Evolutionary conservation across 2,329 filamentous ascomycete genomes (phyloP).

Genomic region (Colletotrichum sp.): DNA sequence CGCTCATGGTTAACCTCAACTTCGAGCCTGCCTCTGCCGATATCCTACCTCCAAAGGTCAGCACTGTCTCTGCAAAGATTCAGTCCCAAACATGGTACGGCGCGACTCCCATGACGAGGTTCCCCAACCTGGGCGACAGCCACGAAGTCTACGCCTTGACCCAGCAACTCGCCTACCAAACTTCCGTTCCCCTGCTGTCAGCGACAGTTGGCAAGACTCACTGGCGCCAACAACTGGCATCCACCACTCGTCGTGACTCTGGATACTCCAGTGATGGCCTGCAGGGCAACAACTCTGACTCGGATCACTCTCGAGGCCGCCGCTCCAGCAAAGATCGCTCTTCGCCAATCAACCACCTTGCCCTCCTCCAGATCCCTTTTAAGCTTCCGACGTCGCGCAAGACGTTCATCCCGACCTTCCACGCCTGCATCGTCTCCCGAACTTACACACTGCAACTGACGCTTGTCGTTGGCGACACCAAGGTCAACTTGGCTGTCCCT

Average conservation of each 20-base stretch:
- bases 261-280: slow-evolving; percentile 54
- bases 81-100: slow-evolving; percentile 58
- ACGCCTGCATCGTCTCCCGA: slow-evolving; percentile 61
- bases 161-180: slow-evolving; percentile 50
- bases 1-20: slow-evolving; percentile 47
- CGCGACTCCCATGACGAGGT: slow-evolving; percentile 44
- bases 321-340: slow-evolving; percentile 15
- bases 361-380: slow-evolving; percentile 53
- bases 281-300: slow-evolving; percentile 38
- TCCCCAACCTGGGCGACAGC: slow-evolving; percentile 57
- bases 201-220: slow-evolving; percentile 35
- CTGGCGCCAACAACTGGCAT: slow-evolving; percentile 45
- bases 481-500: slow-evolving; percentile 51
- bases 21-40: slow-evolving; percentile 52
- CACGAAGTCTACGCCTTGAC: slow-evolving; percentile 33
- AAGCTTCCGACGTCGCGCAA: slow-evolving; percentile 50
- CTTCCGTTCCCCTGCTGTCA: slow-evolving; percentile 45
- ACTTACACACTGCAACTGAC: slow-evolving; percentile 56
- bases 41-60: slow-evolving; percentile 51
- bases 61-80: slow-evolving; percentile 54
- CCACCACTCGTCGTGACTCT: slow-evolving; percentile 51
- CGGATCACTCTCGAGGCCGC: slow-evolving; percentile 28
- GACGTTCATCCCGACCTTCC: slow-evolving; percentile 61
- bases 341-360: slow-evolving; percentile 42
- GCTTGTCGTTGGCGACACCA: slow-evolving; percentile 46